Evolutionary conservation across 164 flowering plant species (phyloP), one percentile per base, ranked within the genome.

Genomic region (Vitis cinerea): DNA sequence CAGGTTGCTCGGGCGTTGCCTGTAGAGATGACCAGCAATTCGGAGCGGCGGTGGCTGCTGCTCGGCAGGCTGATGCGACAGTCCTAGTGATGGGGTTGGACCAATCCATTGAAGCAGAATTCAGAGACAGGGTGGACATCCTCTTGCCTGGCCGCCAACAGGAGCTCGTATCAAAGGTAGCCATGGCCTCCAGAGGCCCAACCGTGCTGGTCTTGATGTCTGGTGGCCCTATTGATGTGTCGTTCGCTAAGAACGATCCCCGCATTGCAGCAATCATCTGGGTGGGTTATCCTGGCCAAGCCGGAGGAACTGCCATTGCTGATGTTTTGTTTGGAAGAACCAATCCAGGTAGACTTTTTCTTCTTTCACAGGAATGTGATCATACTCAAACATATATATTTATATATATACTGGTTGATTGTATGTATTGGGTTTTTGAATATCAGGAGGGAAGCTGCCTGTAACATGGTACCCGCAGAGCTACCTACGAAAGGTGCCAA

Each of bases 281-380:
- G 95, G 97, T 73, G 30, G 95, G 97, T 0, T 92, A 87, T 71
- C 95, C 97, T 6, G 97, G 95, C 15, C 90, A 85, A 62, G 91
- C 88, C 17, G 95, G 97, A 1, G 97, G 95, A 6, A 65, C 83
- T 2, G 92, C 93, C 59, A 81, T 92, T 49, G 92, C 95, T 11
- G 88, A 92, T 70, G 78, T 90, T 17, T 7, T 87, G 15, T 83
- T 81, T 49, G 94, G 94, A 17, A 67, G 69, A 2, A 60, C 72
- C 10, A 87, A 85, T 75, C 91, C 91, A 66, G 89, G 91, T 88
- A 77, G 10, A 16, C 19, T n/a, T 19, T 51, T 49, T 4, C 4
- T 48, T 48, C 30, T 37, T 37, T 23, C 27, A 23, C 27, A 23
- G 27, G 27, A 23, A 23, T 23, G 27, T 23, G 27, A 23, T 23